phyloP scores from a whole-genome alignment of 305 asterid species.

The Solanum hybrid region DNA sequence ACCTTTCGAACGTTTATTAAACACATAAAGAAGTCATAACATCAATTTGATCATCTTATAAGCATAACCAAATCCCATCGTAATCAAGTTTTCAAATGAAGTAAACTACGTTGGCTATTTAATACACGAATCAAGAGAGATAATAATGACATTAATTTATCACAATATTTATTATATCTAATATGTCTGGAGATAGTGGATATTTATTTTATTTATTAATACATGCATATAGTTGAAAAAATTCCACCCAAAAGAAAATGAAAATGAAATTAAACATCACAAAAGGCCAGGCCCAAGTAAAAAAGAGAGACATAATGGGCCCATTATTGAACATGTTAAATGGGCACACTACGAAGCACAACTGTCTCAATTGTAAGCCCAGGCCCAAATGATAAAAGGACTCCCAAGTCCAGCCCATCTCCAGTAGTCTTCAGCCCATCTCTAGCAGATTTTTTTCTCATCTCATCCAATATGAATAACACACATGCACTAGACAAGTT shows the following conservation, averaged over 20 bases:
- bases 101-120: neutral
- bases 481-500: constrained; percentile 13
- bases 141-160: neutral
- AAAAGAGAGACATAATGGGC: neutral
- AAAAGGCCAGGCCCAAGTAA: neutral
- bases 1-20: accelerated
- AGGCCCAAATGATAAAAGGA: constrained; percentile 12
- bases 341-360: constrained; percentile 2
- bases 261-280: neutral
- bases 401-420: constrained; percentile 10
- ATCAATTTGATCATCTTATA: neutral
- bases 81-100: neutral
- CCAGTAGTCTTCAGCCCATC: constrained; percentile 9
- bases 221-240: neutral
- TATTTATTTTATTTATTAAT: neutral
- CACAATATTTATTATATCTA: neutral
- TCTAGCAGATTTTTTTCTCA: constrained; percentile 7
- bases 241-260: neutral
- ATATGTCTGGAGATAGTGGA: neutral
- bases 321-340: neutral
- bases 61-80: neutral
- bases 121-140: too few relatives aligned
- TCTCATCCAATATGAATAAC: constrained; percentile 11
- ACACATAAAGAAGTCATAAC: neutral
- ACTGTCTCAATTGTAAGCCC: constrained; percentile 10